Evolutionary conservation across 2,329 filamentous ascomycete species (phyloP).

Genomic region (Cladosporium colombiae): DNA sequence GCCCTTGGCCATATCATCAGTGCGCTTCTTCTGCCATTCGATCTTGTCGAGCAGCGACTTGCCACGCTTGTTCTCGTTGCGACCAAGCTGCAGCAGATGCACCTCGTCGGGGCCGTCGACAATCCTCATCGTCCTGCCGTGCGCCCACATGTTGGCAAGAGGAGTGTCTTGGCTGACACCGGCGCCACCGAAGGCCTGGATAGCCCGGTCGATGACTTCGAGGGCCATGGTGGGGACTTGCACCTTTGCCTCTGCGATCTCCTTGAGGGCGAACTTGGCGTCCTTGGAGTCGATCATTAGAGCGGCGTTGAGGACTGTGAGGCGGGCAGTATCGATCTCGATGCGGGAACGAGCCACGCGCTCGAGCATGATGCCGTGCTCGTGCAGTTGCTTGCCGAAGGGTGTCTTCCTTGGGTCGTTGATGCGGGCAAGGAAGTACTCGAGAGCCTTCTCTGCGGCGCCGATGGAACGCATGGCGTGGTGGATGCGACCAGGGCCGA

Average conservation of each 20-base stretch:
- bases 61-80: slow-evolving; percentile 75
- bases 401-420: slow-evolving; percentile 90
- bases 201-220: slow-evolving; percentile 87
- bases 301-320: slow-evolving; percentile 90
- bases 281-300: slow-evolving; percentile 89
- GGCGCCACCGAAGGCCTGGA: slow-evolving; percentile 88
- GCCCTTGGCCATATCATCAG: slow-evolving; percentile 65
- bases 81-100: slow-evolving; percentile 77
- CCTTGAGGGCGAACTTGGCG: slow-evolving; percentile 84
- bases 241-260: slow-evolving; percentile 95
- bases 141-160: slow-evolving; percentile 61
- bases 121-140: slow-evolving; percentile 39
- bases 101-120: slow-evolving; percentile 94
- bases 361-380: slow-evolving; percentile 93
- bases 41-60: slow-evolving; percentile 63
- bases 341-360: slow-evolving; percentile 91
- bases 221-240: slow-evolving; percentile 80
- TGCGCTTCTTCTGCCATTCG: slow-evolving; percentile 63
- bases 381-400: slow-evolving; percentile 81
- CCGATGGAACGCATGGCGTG: slow-evolving; percentile 97
- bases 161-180: slow-evolving; percentile 95
- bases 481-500: slow-evolving; percentile 94
- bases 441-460: slow-evolving; percentile 83
- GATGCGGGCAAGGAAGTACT: slow-evolving; percentile 91
- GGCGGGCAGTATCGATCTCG: slow-evolving; percentile 88